A percentile compares a stretch with the other conserved stretches of the same genome.
These are phyloP conservation scores for Musa itinerans DNA, from an alignment of 176 grass and related monocot species.

Conservation along the genomic window DNA sequence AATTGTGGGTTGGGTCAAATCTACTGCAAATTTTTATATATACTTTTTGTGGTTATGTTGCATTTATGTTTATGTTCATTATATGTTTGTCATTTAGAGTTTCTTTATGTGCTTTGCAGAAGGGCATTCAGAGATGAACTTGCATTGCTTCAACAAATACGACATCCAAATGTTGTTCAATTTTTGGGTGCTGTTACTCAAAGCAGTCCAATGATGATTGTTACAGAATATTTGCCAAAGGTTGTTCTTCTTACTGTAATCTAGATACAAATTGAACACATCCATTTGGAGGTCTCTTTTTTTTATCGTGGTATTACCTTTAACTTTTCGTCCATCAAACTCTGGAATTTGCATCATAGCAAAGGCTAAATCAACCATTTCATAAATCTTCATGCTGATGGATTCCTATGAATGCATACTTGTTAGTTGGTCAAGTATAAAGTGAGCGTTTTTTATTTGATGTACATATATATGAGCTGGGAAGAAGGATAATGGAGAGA, in stretches of 20 bases:
- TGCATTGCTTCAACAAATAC: constrained; percentile 80
- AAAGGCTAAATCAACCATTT: not conserved
- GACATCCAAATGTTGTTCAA: constrained; percentile 96
- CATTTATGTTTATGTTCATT: not conserved
- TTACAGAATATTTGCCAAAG: constrained; percentile 96
- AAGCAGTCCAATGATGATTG: constrained; percentile 98
- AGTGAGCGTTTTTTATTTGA: not conserved
- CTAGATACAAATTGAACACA: constrained; percentile 1
- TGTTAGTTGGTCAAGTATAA: not conserved
- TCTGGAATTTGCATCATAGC: not conserved
- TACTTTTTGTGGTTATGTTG: constrained; percentile 7
- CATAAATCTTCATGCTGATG: not conserved
- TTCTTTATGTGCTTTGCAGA: constrained; percentile 37
- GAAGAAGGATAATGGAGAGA: not conserved
- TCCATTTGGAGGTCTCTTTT: not conserved
- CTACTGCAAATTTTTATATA: constrained; percentile 19
- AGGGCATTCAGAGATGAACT: constrained; percentile 88
- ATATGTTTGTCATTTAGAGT: constrained; percentile 25
- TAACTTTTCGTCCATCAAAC: not conserved
- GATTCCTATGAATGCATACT: not conserved
- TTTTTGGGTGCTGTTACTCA: constrained; percentile 98
- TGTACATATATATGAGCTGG: not conserved
- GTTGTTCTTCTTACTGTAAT: constrained; percentile 32
- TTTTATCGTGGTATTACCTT: not conserved
- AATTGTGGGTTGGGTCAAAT: constrained; percentile 75